Percentiles rank a stretch among this genome's conserved stretches.
Conservation (phyloP, 164 flowering plant genomes). For the Magnolia officinalis region DNA sequence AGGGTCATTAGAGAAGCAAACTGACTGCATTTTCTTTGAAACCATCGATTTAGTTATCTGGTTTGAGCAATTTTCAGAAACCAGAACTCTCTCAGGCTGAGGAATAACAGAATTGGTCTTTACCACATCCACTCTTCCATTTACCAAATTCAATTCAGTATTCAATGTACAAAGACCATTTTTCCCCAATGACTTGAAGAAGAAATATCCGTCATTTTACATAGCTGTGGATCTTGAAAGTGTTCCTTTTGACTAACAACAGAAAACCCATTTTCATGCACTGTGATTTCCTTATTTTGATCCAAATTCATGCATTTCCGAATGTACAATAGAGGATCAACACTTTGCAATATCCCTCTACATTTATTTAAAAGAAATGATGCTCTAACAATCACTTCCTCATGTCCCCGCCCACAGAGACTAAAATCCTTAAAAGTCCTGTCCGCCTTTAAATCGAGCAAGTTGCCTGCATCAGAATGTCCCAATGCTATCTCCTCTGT, state of each 20-base stretch:
- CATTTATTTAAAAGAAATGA: slow-evolving; percentile 40
- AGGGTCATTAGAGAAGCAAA: slow-evolving; percentile 1
- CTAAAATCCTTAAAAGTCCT: slow-evolving; percentile 1
- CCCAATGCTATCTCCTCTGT: slow-evolving; percentile 31
- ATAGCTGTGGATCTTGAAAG: neutral
- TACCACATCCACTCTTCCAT: neutral
- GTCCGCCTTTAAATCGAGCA: slow-evolving; percentile 17
- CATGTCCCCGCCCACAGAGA: slow-evolving; percentile 9
- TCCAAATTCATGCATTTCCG: slow-evolving; percentile 13
- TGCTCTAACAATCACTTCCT: slow-evolving; percentile 25
- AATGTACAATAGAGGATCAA: slow-evolving; percentile 49
- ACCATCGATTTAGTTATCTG: neutral
- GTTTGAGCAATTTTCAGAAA: slow-evolving; percentile 6
- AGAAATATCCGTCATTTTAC: neutral
- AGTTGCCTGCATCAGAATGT: slow-evolving; percentile 14
- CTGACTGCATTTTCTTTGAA: neutral
- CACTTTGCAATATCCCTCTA: slow-evolving; percentile 44
- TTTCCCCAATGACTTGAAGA: slow-evolving; percentile 1
- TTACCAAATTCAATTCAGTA: slow-evolving; percentile 1
- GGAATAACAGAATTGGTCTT: slow-evolving; percentile 1
- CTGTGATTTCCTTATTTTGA: neutral
- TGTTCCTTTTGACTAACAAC: neutral
- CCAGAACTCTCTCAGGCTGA: neutral
- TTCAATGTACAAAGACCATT: neutral
- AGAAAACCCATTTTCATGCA: neutral